Conservation (phyloP, 164 flowering plant species). For the Akebia trifoliata region DNA sequence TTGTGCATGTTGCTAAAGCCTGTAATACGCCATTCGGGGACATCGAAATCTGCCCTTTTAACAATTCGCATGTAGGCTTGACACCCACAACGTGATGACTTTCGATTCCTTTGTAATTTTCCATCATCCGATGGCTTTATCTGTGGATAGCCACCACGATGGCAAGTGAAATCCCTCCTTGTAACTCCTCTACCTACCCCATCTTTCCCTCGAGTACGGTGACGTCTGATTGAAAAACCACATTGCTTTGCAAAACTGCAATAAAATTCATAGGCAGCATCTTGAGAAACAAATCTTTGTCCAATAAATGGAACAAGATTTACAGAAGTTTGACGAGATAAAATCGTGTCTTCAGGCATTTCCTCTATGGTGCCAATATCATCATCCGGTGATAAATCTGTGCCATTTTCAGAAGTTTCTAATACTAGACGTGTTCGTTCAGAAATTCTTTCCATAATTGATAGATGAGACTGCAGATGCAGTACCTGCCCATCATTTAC, state of each 20-base stretch:
- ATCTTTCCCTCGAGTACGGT: constrained; percentile 82
- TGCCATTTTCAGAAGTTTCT: constrained; percentile 61
- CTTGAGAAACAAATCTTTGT: constrained; percentile 83
- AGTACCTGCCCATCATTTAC: constrained; percentile 21
- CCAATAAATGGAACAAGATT: constrained; percentile 76
- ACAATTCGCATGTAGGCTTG: constrained; percentile 81
- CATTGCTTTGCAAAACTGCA: constrained; percentile 85
- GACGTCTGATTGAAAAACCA: constrained; percentile 82
- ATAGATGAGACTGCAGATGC: constrained; percentile 16
- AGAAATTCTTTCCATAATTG: constrained; percentile 30
- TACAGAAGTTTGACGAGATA: constrained; percentile 74
- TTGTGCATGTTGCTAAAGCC: constrained; percentile 75
- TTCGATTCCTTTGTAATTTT: constrained; percentile 69
- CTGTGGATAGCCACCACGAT: constrained; percentile 80
- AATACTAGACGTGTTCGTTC: constrained; percentile 38
- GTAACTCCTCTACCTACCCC: constrained; percentile 80
- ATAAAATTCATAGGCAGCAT: constrained; percentile 83
- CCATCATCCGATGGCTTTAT: constrained; percentile 65
- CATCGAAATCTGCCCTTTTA: constrained; percentile 65
- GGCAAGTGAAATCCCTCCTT: constrained; percentile 83
- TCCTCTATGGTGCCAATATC: constrained; percentile 59
- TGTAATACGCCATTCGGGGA: constrained; percentile 84
- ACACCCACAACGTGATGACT: constrained; percentile 84
- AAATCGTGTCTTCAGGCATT: constrained; percentile 60
- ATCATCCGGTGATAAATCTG: constrained; percentile 59